Evolutionary conservation across 2,329 filamentous ascomycete genomes (phyloP), one percentile per base, ranked within the genome.

Genomic region (Apiospora sp.): DNA sequence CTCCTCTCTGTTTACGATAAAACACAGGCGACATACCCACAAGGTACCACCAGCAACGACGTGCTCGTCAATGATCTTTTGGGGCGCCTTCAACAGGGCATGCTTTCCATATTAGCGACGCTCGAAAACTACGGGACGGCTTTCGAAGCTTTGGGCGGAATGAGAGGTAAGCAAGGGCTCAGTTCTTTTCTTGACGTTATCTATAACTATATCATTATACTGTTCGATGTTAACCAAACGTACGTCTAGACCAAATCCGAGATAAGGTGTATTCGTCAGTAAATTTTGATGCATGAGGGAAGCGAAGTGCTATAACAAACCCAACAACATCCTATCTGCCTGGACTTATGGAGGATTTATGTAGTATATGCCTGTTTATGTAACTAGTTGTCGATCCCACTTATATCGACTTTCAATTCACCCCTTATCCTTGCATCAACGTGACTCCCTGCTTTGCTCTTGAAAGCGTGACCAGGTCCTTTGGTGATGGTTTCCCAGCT

Each of bases 71-170:
- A 81, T 19, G 83, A 81, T 75, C 79, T 85, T 71, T 79, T 85
- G 14, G 74, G 80, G 41, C 81, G 82, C 69, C 79, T 86, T 61
- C 83, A 85, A 75, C 81, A 82, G 75, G 84, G 84, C 0, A 75
- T 85, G 58, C 77, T 81, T n/a, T 85, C 83, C 22, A 82, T 85
- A 22, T 77, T 83, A 71, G 80, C 79, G 19, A 83, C 84, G 5
- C 76, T 86, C 27, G 82, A 84, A 69, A 86, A 86, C 73, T 86
- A 86, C 71, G 80, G 79, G n/a, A 83, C 80, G 24, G 82, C 84
- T 1, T 86, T 85, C 72, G 84, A 85, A 75, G 84, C 84, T n/a
- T 74, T 86, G 68, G 82, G 83, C 37, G 84, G 84, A 19, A 86
- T 86, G 84, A 80, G 84, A 80, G 84, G 84, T 84, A 74, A 77